Percentiles rank a stretch among this genome's conserved stretches.
phyloP scores from a whole-genome alignment of 257 asterid species.

The Asclepias syriaca region DNA sequence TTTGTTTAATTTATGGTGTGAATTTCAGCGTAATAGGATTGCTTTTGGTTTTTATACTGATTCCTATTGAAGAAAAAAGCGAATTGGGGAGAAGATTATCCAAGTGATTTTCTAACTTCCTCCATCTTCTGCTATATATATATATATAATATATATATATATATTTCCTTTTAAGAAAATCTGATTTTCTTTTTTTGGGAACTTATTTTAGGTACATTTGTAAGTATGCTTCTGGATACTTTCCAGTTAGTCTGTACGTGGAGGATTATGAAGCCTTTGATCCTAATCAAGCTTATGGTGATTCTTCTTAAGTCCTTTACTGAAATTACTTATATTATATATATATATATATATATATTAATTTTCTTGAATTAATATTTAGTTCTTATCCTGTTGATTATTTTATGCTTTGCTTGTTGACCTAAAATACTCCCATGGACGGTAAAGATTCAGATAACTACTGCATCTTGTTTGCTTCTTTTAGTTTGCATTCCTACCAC shows the following conservation, averaged over 20 bases:
- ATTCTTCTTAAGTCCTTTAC: conserved; percentile 4
- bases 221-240: conserved; percentile 82
- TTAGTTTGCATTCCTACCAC: not conserved
- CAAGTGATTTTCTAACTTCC: conserved; percentile 34
- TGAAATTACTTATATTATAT: not conserved
- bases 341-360: not conserved
- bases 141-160: no score
- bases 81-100: conserved; percentile 57
- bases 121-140: not conserved
- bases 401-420: not conserved
- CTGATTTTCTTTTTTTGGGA: conserved; percentile 9
- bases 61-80: conserved; percentile 71
- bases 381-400: not conserved
- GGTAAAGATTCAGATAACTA: not conserved
- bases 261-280: conserved; percentile 94
- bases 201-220: conserved; percentile 66
- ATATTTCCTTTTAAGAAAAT: not conserved
- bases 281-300: conserved; percentile 91
- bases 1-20: not conserved
- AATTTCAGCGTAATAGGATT: conserved; percentile 61
- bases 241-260: conserved; percentile 73
- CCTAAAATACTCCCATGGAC: not conserved
- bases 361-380: not conserved
- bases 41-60: conserved; percentile 49
- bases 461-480: not conserved